phyloP scores from a whole-genome alignment of 176 grass and related monocot genomes.

The Carex cristatella region DNA sequence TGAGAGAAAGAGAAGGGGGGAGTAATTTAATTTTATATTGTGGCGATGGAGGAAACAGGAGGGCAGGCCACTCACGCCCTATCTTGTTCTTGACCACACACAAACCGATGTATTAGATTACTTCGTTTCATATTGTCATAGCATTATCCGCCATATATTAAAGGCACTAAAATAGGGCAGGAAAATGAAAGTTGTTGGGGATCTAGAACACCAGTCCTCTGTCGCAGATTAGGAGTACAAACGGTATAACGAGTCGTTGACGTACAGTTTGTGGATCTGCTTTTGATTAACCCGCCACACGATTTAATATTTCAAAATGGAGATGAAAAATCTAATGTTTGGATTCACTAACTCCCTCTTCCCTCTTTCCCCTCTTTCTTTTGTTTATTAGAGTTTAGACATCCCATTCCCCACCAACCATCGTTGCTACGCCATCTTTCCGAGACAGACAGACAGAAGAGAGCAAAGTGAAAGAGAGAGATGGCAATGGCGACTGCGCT shows the following conservation, averaged over 20 bases:
- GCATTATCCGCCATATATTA: background rate
- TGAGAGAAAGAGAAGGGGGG: too few species aligned
- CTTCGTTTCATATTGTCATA: too few species aligned
- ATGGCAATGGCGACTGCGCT: slow-evolving; percentile 45
- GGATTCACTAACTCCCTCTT: background rate
- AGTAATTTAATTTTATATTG: too few species aligned
- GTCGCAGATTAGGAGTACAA: background rate
- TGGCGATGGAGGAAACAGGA: too few species aligned
- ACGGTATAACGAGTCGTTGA: background rate
- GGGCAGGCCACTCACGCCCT: too few species aligned
- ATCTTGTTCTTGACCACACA: too few species aligned
- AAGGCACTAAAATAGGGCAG: background rate
- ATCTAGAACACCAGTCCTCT: background rate
- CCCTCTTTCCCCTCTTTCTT: background rate
- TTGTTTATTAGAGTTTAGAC: background rate
- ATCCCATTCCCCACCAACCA: slow-evolving; percentile 17
- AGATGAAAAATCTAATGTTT: background rate
- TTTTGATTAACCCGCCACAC: background rate
- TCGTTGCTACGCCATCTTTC: slow-evolving; percentile 2
- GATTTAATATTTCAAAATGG: background rate
- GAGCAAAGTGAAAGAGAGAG: background rate
- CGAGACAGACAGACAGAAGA: background rate
- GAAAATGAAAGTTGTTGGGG: background rate
- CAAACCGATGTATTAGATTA: too few species aligned
- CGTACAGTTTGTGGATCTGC: too few species aligned